phyloP scores from a whole-genome alignment of 257 asterid species.

The Ligustrum vulgare region DNA sequence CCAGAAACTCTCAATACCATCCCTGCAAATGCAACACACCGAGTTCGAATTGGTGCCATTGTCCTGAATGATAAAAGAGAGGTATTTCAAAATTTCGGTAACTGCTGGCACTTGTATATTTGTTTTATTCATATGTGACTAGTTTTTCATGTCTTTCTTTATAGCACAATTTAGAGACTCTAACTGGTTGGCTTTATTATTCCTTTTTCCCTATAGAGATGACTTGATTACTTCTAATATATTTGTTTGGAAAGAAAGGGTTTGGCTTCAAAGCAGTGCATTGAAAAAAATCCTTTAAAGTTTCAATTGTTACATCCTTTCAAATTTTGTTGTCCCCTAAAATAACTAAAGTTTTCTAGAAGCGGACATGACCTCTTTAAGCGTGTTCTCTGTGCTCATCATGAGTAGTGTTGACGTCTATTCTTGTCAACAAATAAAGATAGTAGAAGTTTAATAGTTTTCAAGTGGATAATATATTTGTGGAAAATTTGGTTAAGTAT shows the following conservation, averaged over 20 bases:
- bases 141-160: not conserved
- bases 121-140: not conserved
- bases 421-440: no score
- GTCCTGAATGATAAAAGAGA: constrained; percentile 69
- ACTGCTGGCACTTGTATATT: not conserved
- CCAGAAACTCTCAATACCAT: constrained; percentile 50
- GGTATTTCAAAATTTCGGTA: constrained; percentile 32
- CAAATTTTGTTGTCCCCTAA: constrained; percentile 4
- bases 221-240: not conserved
- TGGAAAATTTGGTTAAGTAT: no score
- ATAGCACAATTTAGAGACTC: not conserved
- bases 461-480: no score
- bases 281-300: not conserved
- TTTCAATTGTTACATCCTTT: not conserved
- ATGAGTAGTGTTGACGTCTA: no score
- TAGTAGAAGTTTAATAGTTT: no score
- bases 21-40: constrained; percentile 74
- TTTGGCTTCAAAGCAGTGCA: constrained; percentile 1
- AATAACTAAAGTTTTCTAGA: not conserved
- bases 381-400: not conserved
- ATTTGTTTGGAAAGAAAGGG: constrained; percentile 10
- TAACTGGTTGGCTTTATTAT: not conserved
- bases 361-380: not conserved
- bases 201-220: not conserved
- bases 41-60: constrained; percentile 70